Evolutionary conservation across 2,329 filamentous ascomycete species (phyloP).

Genomic region (Talaromyces sp.): DNA sequence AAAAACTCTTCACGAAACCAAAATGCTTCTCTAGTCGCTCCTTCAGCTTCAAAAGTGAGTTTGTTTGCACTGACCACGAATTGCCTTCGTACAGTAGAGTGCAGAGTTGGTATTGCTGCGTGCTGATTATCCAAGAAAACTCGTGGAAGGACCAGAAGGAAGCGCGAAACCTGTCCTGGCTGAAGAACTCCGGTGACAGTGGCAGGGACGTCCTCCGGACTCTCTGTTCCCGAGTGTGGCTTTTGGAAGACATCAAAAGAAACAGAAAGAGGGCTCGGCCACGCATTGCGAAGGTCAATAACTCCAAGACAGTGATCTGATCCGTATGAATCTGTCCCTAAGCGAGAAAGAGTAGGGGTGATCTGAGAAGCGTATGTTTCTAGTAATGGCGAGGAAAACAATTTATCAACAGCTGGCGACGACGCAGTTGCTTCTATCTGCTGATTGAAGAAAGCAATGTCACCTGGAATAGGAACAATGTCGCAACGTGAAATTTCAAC

Average conservation of each 20-base stretch:
- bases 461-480: constrained; percentile 64
- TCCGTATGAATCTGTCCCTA: constrained; percentile 36
- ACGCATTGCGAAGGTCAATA: constrained; percentile 81
- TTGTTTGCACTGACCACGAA: constrained; percentile 82
- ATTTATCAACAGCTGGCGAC: constrained; percentile 6
- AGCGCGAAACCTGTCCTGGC: constrained; percentile 60
- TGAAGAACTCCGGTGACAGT: constrained; percentile 44
- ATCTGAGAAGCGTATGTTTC: constrained; percentile 33
- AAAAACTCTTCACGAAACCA: constrained; percentile 86
- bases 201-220: constrained; percentile 20
- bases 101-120: constrained; percentile 70
- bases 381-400: constrained; percentile 5
- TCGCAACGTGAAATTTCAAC: constrained; percentile 77
- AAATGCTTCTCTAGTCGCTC: constrained; percentile 72
- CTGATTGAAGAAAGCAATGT: constrained; percentile 58
- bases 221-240: constrained; percentile 7
- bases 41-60: constrained; percentile 72
- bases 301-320: constrained; percentile 70
- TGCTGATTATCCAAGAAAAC: constrained; percentile 72
- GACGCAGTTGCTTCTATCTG: constrained; percentile 4
- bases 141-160: constrained; percentile 69
- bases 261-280: constrained; percentile 72
- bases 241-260: constrained; percentile 47
- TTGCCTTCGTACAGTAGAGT: constrained; percentile 77
- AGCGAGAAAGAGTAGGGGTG: constrained; percentile 39